Evolutionary conservation across 768 basidiomycete species (phyloP).

Genomic region (Mycena vulgaris): DNA sequence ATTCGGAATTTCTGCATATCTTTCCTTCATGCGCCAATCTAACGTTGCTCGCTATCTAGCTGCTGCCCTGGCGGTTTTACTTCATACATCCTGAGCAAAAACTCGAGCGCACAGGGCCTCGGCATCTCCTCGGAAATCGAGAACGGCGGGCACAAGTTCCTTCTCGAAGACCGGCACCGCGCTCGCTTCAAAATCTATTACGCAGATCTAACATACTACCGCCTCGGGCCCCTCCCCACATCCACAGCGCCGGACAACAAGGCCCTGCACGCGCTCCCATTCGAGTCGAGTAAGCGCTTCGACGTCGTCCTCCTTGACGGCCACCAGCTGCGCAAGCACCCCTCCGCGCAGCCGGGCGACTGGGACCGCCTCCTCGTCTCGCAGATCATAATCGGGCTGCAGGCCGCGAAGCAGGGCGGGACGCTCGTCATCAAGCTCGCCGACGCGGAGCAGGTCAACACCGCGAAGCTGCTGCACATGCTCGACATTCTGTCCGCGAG

Average conservation of each 20-base stretch:
- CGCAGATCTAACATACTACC: conserved; percentile 39
- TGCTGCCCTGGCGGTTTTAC: conserved; percentile 51
- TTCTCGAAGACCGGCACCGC: conserved; percentile 42
- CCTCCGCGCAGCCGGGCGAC: conserved; percentile 23
- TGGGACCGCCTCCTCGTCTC: conserved; percentile 42
- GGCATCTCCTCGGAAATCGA: conserved; percentile 46
- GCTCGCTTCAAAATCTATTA: conserved; percentile 38
- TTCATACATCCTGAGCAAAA: conserved; percentile 47
- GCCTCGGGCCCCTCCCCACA: conserved; percentile 38
- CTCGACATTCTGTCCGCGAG: conserved; percentile 41
- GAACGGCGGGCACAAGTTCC: conserved; percentile 43
- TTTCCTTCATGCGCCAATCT: neutral
- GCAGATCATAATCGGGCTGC: conserved; percentile 45
- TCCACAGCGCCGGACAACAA: conserved; percentile 22
- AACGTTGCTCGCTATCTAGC: conserved; percentile 28
- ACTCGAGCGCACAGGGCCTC: conserved; percentile 41
- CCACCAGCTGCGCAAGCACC: conserved; percentile 38
- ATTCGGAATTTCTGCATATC: neutral
- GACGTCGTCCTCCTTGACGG: conserved; percentile 46
- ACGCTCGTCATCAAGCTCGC: conserved; percentile 44
- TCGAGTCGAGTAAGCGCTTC: conserved; percentile 36
- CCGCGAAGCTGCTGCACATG: conserved; percentile 45
- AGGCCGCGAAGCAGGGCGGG: conserved; percentile 32
- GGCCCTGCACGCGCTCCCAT: conserved; percentile 32
- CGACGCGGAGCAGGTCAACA: conserved; percentile 39